phyloP scores from a whole-genome alignment of 192 early-diverging fungal species.

The Kappamyces sp. region DNA sequence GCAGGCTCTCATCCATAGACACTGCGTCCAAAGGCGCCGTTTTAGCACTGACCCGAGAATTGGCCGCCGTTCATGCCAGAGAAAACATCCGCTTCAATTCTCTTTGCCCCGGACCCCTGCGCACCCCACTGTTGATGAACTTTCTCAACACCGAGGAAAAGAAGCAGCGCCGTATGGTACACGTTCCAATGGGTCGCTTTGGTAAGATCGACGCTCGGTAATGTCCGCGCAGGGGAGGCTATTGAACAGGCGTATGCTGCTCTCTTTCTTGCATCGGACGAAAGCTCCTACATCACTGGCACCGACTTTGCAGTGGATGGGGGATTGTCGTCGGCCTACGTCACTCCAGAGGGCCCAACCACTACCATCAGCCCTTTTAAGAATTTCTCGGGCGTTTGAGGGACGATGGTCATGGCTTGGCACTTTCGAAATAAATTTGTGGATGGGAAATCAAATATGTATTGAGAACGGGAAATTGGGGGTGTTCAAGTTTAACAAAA shows the following conservation, averaged over 20 bases:
- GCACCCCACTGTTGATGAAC: constrained; percentile 75
- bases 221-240: constrained; percentile 54
- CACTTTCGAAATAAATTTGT: too few relatives aligned
- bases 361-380: constrained; percentile 16
- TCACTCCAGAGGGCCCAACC: constrained; percentile 29
- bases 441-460: too few relatives aligned
- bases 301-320: constrained; percentile 80
- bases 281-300: constrained; percentile 70
- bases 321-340: constrained; percentile 66
- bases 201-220: constrained; percentile 35
- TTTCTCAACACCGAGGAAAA: constrained; percentile 80
- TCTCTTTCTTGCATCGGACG: constrained; percentile 77
- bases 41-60: constrained; percentile 75
- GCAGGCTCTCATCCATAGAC: constrained; percentile 33
- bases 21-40: constrained; percentile 85
- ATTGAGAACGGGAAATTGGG: too few relatives aligned
- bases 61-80: constrained; percentile 76
- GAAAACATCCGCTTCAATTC: constrained; percentile 82
- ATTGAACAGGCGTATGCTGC: constrained; percentile 79
- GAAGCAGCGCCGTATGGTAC: constrained; percentile 69
- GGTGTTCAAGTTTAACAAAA: too few relatives aligned
- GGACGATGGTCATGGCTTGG: not conserved
- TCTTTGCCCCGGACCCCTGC: constrained; percentile 73
- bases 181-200: constrained; percentile 78
- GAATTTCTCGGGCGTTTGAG: constrained; percentile 30